A percentile compares a stretch with the other conserved stretches of the same genome.
phyloP scores from a whole-genome alignment of 176 grass and related monocot genomes.

The Triticum urartu region DNA sequence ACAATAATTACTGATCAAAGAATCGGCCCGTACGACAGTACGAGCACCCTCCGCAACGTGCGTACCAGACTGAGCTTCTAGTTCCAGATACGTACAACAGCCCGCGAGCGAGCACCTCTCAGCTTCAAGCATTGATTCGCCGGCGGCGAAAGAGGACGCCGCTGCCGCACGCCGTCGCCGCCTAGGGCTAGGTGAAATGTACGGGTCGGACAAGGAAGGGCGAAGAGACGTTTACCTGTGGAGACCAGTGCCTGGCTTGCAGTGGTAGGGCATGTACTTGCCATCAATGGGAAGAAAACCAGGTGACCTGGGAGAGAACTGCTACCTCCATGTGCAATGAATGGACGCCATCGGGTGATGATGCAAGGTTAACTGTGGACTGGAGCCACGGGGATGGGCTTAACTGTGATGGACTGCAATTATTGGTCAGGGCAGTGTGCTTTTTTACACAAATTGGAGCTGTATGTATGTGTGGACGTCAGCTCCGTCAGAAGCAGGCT shows the following conservation, averaged over 20 bases:
- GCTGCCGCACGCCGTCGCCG: not conserved
- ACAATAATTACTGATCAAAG: conserved; percentile 39
- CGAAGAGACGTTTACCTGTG: conserved; percentile 7
- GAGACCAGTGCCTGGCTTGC: not conserved
- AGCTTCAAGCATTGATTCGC: conserved; percentile 24
- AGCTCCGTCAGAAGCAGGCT: conserved; percentile 29
- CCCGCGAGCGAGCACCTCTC: not conserved
- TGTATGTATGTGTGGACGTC: conserved; percentile 37
- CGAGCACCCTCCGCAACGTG: not conserved
- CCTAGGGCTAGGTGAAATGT: not conserved
- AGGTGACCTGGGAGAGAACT: not conserved
- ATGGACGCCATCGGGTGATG: not conserved
- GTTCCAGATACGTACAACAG: not conserved
- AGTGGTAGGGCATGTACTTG: conserved; percentile 23
- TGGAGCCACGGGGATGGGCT: conserved; percentile 20
- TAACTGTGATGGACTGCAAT: conserved; percentile 32
- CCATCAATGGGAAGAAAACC: conserved; percentile 24
- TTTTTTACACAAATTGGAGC: conserved; percentile 24
- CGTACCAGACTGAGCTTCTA: not conserved
- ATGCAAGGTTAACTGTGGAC: not conserved
- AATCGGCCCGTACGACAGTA: not conserved
- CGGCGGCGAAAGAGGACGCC: not conserved
- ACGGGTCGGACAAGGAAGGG: not conserved
- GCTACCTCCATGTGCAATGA: conserved; percentile 43
- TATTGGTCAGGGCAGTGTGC: conserved; percentile 30